Base-by-base conservation (phyloP, 2,329 filamentous ascomycete genomes). In the Dothideomycetidae sp. region DNA sequence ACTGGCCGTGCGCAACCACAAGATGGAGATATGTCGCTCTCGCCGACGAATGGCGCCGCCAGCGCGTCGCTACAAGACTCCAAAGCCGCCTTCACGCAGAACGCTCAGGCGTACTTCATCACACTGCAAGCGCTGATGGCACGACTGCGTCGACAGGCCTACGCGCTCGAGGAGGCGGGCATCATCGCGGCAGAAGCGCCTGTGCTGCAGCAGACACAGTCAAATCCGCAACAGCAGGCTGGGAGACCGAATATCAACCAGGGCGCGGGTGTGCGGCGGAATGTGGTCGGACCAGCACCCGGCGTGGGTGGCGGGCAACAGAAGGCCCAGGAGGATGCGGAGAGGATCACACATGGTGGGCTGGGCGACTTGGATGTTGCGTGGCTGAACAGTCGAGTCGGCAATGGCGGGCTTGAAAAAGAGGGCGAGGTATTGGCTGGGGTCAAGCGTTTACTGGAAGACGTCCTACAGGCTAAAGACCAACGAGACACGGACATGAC, bases 301-400 rank as follows among this genome's bases (percentile, higher is more conserved):
- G 32, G 40, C 29, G 5, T 42, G 13, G 33, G 41, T 30, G 28
- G 38, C 23, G 29, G 31, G 36, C 23, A 12, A 18, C 14, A 31
- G 40, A 35, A 36, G 42, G 39, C 42, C 36, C 14, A 31, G 37
- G 28, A 35, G 35, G 46, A 48, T 29, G 44, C 43, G 10, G 50
- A 53, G 18, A 46, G 47, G 4, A 46, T 57, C 13, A 62, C 53
- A 36, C 67, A 67, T 46, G 61, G 60, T 10, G 65, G 65, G 5
- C 46, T 67, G 31, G 65, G 65, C 5, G 55, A 59, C 62, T 64
- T 94, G 37, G 86, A 94, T 53, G 78, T 92, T 10, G 86, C 86
- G 19, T 88, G 81, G 73, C 60, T 96, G 49, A 96, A 94, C 54
- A 86, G 82, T 50, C 71, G 83, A 40, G 83, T 81, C 43, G 79